Evolutionary conservation across 2,329 filamentous ascomycete genomes (phyloP), one percentile per base, ranked within the genome.

Genomic region (Zasmidium citrigriseum): DNA sequence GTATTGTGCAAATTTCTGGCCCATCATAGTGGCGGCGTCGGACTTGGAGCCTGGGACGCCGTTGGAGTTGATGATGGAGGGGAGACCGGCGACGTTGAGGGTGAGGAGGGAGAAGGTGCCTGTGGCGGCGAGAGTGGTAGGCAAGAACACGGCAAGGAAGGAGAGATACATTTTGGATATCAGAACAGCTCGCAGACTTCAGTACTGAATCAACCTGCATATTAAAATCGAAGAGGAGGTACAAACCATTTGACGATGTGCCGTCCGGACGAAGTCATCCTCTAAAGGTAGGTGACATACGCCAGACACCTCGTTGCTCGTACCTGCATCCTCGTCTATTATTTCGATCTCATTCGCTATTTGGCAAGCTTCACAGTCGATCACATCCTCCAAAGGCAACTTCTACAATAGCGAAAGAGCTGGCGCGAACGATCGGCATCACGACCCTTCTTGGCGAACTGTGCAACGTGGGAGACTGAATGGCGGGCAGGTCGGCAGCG

Each of bases 61-160:
- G 68, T 88, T 89, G 65, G 69, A 71, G 60, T 88, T 83, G 48
- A 89, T 68, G 55, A 84, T 72, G 1, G 73, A 70, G 1, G 86
- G 85, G 2, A 87, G 77, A 20, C 85, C 85, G 16, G 84, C 85
- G 29, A 87, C 83, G 64, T 87, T 87, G 74, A 83, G 82, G 22
- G 81, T 76, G 24, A 87, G 71, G 52, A 83, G 69, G 57, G 77
- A 80, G 70, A 87, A 81, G 16, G 52, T n/a, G 25, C 52, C 52
- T 34, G 44, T 25, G 20, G 22, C 18, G 34, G 38, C n/a, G 34
- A 54, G 20, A 18, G 21, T 20, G 3, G 52, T 12, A 2, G 34
- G n/a, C 18, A 55, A 16, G 54, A 55, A 49, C 2, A 29, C 11
- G 16, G n/a, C 20, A 21, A 50, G 48, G 48, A 9, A 9, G 21